Evolutionary conservation across 306 rosid genomes (phyloP), one percentile per base, ranked within the genome.

Genomic region (Dryas alaskensis): DNA sequence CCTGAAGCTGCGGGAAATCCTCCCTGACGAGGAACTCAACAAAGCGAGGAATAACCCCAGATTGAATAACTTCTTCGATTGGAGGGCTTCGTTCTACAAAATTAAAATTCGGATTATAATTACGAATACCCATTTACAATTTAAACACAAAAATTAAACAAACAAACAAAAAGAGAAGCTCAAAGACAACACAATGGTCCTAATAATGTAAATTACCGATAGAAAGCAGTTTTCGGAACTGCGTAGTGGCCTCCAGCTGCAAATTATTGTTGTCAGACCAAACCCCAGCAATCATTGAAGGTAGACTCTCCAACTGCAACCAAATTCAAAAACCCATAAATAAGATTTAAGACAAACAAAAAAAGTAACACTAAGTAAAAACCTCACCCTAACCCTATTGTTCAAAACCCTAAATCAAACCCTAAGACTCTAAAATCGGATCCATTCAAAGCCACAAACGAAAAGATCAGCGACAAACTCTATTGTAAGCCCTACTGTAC

Each of bases 1-100:
- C 98, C 98, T 92, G 98, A 80, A 92, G 92, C 46, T 90, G 98
- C 3, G 96, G 96, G 70, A 83, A 92, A 81, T 90, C 98, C 74
- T 92, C 98, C 83, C 98, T 81, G 58, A 81, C 84, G 1, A 92
- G 94, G 76, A 92, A 92, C 82, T 90, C 86, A 5, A 92, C 96
- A 78, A 92, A 92, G 1, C 94, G 90, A 0, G 98, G 98, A 70
- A 92, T 94, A 64, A 92, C 98, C 2, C 98, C 98, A 10, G 98
- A 80, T 81, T 88, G 96, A 73, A 92, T 92, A 52, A 92, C 98
- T 80, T 92, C 98, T 83, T 92, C 98, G 50, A 92, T 92, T 4
- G 98, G 98, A 43, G 98, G 98, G 85, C 96, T 90, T 14, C 96
- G 81, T 69, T 90, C 98, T 92, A 76, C 61, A 69, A 27, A n/a